Conservation (phyloP, 352 stramenopile species). For the Thalassiosira tumida region DNA sequence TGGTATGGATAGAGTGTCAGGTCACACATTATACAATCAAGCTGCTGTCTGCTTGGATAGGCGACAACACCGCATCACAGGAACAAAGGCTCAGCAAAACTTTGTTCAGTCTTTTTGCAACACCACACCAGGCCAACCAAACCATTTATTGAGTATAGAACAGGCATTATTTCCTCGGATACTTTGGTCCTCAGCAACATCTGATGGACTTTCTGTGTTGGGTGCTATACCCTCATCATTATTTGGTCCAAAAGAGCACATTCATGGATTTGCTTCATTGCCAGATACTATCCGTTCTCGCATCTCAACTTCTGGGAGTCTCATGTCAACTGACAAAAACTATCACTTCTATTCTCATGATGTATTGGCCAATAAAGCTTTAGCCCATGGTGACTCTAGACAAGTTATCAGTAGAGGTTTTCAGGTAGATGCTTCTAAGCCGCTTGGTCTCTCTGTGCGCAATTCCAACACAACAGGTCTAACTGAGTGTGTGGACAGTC, state of each 20-base stretch:
- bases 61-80: not conserved
- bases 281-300: not conserved
- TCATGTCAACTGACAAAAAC: not conserved
- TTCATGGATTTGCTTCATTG: not conserved
- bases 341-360: not conserved
- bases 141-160: not conserved
- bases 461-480: not conserved
- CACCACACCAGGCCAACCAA: not conserved
- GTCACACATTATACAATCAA: slow-evolving; percentile 37
- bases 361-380: slow-evolving; percentile 10
- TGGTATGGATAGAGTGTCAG: not conserved
- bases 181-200: no score
- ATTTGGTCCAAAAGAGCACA: not conserved
- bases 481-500: slow-evolving; percentile 22
- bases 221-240: not conserved
- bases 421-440: slow-evolving; percentile 1
- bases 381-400: slow-evolving; percentile 27
- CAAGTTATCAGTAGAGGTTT: slow-evolving; percentile 50
- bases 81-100: not conserved
- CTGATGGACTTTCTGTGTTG: no score
- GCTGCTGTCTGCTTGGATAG: not conserved
- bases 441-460: not conserved
- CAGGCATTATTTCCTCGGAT: not conserved
- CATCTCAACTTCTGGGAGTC: not conserved
- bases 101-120: slow-evolving; percentile 9